These are phyloP conservation scores for Heritiera fomes DNA, from an alignment of 345 rosid genomes.

Conservation along the genomic window DNA sequence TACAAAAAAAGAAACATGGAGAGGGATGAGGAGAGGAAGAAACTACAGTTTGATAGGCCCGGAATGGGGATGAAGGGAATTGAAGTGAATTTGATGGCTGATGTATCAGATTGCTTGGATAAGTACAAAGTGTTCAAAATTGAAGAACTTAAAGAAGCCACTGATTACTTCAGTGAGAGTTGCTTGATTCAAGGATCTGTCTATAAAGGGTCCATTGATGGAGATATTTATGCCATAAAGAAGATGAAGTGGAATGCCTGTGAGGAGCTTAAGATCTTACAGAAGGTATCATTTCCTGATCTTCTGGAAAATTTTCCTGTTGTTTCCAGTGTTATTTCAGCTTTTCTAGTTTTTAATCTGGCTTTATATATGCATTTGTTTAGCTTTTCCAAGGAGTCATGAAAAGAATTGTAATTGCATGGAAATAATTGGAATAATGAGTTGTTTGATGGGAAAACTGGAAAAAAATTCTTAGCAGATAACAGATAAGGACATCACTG, in stretches of 20 bases:
- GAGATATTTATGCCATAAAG: constrained; percentile 62
- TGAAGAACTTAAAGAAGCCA: constrained; percentile 60
- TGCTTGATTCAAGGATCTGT: constrained; percentile 72
- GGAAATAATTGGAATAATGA: not conserved
- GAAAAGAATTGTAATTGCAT: constrained; percentile 8
- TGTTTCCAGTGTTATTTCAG: constrained; percentile 4
- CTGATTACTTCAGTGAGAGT: constrained; percentile 44
- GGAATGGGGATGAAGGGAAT: constrained; percentile 30
- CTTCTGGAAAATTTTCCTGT: not conserved
- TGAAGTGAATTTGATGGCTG: constrained; percentile 58
- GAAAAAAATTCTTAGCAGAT: constrained; percentile 11
- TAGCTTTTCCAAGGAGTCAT: not conserved
- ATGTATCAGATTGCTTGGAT: constrained; percentile 74
- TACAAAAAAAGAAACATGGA: constrained; percentile 26
- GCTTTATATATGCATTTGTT: not conserved
- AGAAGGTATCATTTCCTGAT: constrained; percentile 47
- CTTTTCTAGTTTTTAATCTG: not conserved
- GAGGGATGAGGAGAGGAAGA: constrained; percentile 32
- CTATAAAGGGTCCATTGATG: constrained; percentile 53
- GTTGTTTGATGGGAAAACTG: constrained; percentile 3
- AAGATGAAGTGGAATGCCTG: constrained; percentile 73
- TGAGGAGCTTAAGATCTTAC: constrained; percentile 76
- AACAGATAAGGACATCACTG: constrained; percentile 26
- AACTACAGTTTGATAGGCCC: constrained; percentile 20
- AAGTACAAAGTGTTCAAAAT: constrained; percentile 63